Evolutionary conservation across 495 filamentous ascomycete species (phyloP).

Genomic region (Daldinia grandis): DNA sequence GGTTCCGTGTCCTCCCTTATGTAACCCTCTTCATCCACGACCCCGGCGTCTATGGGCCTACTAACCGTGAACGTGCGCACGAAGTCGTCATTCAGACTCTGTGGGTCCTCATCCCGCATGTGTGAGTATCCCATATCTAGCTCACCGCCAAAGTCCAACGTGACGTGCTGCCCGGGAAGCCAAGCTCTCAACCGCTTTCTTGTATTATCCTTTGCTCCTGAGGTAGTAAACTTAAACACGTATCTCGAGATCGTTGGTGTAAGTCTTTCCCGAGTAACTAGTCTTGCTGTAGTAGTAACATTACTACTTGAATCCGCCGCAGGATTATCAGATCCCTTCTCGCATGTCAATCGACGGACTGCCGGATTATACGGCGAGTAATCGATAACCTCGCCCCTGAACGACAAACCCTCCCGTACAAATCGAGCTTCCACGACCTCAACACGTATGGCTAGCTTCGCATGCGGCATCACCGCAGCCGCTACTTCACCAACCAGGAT

Average conservation of each 20-base stretch:
- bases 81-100: constrained; percentile 82
- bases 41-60: constrained; percentile 46
- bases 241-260: constrained; percentile 71
- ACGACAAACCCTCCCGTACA: constrained; percentile 69
- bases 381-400: constrained; percentile 67
- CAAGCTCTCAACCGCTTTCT: constrained; percentile 49
- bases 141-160: constrained; percentile 72
- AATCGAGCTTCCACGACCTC: constrained; percentile 66
- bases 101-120: constrained; percentile 81
- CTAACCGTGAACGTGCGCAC: constrained; percentile 82
- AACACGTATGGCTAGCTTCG: constrained; percentile 75
- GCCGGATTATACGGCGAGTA: constrained; percentile 73
- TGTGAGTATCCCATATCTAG: constrained; percentile 77
- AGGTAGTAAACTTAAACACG: constrained; percentile 61
- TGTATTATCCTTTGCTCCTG: not conserved
- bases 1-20: constrained; percentile 17
- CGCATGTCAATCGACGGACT: constrained; percentile 45
- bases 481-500: constrained; percentile 70
- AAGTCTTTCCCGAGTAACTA: constrained; percentile 63
- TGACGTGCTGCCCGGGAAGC: constrained; percentile 77
- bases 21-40: constrained; percentile 37
- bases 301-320: not conserved
- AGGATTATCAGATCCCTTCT: constrained; percentile 20
- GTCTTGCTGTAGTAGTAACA: constrained; percentile 53
- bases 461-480: constrained; percentile 65